Evolutionary conservation across 768 basidiomycete genomes (phyloP).

Genomic region (Kwoniella dejecticola): DNA sequence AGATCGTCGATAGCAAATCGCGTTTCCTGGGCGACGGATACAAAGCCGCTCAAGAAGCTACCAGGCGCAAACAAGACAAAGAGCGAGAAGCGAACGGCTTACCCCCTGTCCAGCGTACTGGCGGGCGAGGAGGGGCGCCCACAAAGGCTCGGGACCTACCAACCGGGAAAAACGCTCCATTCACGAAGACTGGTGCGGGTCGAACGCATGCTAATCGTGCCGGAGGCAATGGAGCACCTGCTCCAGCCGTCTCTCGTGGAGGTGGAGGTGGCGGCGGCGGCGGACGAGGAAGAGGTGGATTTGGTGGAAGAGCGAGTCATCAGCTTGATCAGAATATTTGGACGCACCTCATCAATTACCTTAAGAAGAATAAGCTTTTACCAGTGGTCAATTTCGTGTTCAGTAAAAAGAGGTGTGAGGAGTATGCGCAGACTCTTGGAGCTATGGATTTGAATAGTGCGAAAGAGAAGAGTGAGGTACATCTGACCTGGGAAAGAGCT

Average conservation of each 20-base stretch:
- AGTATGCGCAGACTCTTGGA: conserved; percentile 85
- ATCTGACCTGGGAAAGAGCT: conserved; percentile 89
- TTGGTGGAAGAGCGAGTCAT: conserved; percentile 25
- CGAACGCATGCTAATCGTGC: conserved; percentile 58
- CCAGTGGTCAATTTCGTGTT: conserved; percentile 97
- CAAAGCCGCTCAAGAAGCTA: conserved; percentile 83
- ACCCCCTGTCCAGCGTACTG: conserved; percentile 77
- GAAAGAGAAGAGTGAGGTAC: conserved; percentile 94
- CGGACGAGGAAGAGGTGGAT: conserved; percentile 32
- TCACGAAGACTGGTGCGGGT: conserved; percentile 45
- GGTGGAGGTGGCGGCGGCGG: conserved; percentile 42
- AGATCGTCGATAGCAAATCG: conserved; percentile 82
- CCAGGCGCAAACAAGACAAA: conserved; percentile 94
- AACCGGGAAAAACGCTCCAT: conserved; percentile 45
- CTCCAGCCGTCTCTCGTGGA: conserved; percentile 29
- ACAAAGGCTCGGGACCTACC: conserved; percentile 51
- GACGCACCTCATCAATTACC: conserved; percentile 80
- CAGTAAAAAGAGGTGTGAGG: conserved; percentile 95
- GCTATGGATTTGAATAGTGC: conserved; percentile 85
- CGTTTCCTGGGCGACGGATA: conserved; percentile 75
- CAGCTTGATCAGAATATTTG: conserved; percentile 86
- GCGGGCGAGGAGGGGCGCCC: conserved; percentile 73
- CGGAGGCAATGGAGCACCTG: conserved; percentile 56
- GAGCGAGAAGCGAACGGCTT: conserved; percentile 94
- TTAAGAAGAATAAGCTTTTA: conserved; percentile 80